Base-by-base conservation (phyloP, 306 rosid species). In the Neltuma alba region DNA sequence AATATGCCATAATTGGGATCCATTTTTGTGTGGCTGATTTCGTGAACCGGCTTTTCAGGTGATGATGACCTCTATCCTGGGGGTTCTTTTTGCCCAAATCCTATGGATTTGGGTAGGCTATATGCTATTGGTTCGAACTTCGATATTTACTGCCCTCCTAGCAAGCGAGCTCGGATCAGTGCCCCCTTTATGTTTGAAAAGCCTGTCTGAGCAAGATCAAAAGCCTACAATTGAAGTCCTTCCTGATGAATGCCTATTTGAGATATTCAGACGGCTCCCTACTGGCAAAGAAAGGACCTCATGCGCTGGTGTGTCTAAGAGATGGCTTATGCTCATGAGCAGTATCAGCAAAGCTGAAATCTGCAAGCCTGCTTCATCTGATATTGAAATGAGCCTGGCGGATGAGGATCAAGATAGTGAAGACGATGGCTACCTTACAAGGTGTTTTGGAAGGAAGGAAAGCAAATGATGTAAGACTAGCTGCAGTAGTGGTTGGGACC, bases 241-340 rank as follows among this genome's bases (percentile, higher is more conserved):
- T 73, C 99, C 98, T 0, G 93, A 91, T 72, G 99, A 95, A 63
- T 95, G 98, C 85, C 93, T 95, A 80, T 95, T 86, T 62, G 99
- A 95, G 89, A 89, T 95, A 81, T 87, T 95, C 85, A 88, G 87
- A 79, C 82, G 96, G 33, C 79, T 95, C 3, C 83, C 83, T 0
- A 79, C 81, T 72, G 91, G 88, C 66, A 90, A 86, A 87, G 96
- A 92, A 81, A 81, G 91, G 83, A 93, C 88, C 88, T 84, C 86
- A 12, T 87, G 97, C 76, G 97, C 97, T 12, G 86, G 91, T 70
- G 99, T 95, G 4, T 95, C 98, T 12, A 91, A 81, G 88, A 80
- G 70, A 60, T 95, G 98, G 98, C 98, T 95, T 78, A 85, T 86
- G 91, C 86, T 90, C 62, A 37, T 90, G 84, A 89, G 98, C 86